These are phyloP conservation scores for Zymoseptoria passerinii DNA, from an alignment of 2,329 filamentous ascomycete species.

Conservation along the genomic window DNA sequence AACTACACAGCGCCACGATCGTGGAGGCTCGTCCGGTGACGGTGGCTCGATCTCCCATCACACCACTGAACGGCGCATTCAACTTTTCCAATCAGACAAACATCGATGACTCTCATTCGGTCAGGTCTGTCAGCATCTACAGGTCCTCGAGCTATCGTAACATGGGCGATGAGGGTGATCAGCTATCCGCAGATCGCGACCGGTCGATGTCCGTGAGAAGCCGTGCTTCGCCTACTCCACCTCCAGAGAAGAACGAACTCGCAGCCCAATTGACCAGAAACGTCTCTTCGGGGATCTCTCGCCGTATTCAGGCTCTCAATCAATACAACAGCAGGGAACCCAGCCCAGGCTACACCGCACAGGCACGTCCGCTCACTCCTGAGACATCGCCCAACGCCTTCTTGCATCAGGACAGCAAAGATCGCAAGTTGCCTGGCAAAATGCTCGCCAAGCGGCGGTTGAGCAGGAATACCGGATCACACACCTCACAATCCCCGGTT, in stretches of 20 bases:
- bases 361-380: conserved; percentile 11
- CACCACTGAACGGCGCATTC: conserved; percentile 27
- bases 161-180: neutral
- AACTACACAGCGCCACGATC: conserved; percentile 71
- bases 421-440: conserved; percentile 10
- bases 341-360: conserved; percentile 12
- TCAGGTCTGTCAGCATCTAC: conserved; percentile 19
- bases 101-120: conserved; percentile 14
- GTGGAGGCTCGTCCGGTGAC: conserved; percentile 74
- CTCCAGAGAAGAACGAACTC: conserved; percentile 28
- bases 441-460: conserved; percentile 15
- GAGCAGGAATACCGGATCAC: conserved; percentile 14
- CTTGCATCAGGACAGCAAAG: conserved; percentile 1
- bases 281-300: conserved; percentile 83
- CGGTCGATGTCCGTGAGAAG: neutral
- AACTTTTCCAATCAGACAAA: conserved; percentile 5
- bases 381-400: conserved; percentile 9
- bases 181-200: neutral
- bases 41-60: conserved; percentile 63
- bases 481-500: conserved; percentile 13
- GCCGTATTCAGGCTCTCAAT: conserved; percentile 87
- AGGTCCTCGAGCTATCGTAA: conserved; percentile 10
- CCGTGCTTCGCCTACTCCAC: conserved; percentile 3
- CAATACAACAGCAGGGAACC: conserved; percentile 46
- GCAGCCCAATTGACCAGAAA: conserved; percentile 52